Evolutionary conservation across 2,329 filamentous ascomycete genomes (phyloP), one percentile per base, ranked within the genome.

Genomic region (Trichoderma polysporum): DNA sequence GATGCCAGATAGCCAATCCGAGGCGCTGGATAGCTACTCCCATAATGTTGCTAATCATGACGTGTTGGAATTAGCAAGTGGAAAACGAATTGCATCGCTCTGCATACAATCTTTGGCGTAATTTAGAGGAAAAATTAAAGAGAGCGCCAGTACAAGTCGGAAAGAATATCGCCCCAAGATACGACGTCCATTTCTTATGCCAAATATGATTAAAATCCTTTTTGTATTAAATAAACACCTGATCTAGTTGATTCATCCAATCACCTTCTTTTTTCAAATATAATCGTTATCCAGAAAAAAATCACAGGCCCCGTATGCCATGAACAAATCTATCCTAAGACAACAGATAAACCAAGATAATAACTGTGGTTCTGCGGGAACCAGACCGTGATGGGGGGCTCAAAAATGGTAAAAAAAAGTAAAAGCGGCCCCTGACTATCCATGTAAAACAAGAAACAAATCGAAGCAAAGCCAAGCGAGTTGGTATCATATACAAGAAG

Each of bases 401-500:
- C 41, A 22, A 8, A 22, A 15, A 22, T 19, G 15, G n/a, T 22
- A 17, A 7, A 41, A 41, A 31, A 53, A 13, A 56, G 37, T 22
- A 39, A 45, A 17, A 27, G 54, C 65, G 59, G 49, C 49, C 29
- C 39, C 15, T 8, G 39, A n/a, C 65, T 37, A 50, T 64, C 35
- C 49, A 50, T 52, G 47, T 54, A 67, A 19, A 50, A 45, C 33
- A 54, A 47, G 33, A 65, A 49, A 19, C 50, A 22, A 50, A 50
- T n/a, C n/a, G 35, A 58, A 57, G 29, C n/a, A 27, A 67, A 67
- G n/a, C 31, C 27, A 27, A 22, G 25, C 35, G 31, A 25, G 35
- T 61, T 29, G 47, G 35, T 68, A 54, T 45, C 22, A 56, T 60
- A 66, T 66, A 68, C 49, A 68, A 66, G 50, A 68, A 68, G 29